Evolutionary conservation across 441 rosid genomes (phyloP).

Genomic region (Biscutella laevigata): DNA sequence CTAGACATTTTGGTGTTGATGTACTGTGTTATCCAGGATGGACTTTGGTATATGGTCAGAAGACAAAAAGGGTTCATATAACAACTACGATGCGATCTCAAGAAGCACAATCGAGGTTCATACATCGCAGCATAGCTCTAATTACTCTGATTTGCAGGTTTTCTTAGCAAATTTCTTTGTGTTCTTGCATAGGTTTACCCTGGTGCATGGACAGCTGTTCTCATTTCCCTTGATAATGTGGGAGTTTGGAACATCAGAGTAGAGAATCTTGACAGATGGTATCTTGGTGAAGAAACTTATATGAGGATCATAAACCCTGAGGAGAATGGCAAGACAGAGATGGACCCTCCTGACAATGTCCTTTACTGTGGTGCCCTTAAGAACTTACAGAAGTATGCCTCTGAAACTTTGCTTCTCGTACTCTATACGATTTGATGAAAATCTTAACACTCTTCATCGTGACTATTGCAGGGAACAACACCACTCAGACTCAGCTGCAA

Average conservation of each 20-base stretch:
- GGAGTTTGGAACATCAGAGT: constrained; percentile 61
- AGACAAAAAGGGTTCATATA: constrained; percentile 51
- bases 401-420: constrained; percentile 15
- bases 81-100: constrained; percentile 78
- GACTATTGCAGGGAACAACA: constrained; percentile 35
- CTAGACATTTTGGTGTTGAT: not conserved
- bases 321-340: constrained; percentile 50
- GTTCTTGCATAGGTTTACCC: constrained; percentile 57
- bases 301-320: constrained; percentile 47
- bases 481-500: constrained; percentile 38
- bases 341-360: constrained; percentile 44
- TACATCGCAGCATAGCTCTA: not conserved
- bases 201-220: constrained; percentile 57
- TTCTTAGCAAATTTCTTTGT: constrained; percentile 6
- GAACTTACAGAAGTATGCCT: constrained; percentile 37
- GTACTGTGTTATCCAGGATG: constrained; percentile 41
- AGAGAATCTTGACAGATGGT: constrained; percentile 63
- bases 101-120: constrained; percentile 72
- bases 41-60: constrained; percentile 73
- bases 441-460: constrained; percentile 3
- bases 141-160: not conserved
- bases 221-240: constrained; percentile 49
- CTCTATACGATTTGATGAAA: not conserved
- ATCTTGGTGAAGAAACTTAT: constrained; percentile 63
- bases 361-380: constrained; percentile 52